Conservation (phyloP, 2,329 filamentous ascomycete genomes). For the Pseudogymnoascus sp. region DNA sequence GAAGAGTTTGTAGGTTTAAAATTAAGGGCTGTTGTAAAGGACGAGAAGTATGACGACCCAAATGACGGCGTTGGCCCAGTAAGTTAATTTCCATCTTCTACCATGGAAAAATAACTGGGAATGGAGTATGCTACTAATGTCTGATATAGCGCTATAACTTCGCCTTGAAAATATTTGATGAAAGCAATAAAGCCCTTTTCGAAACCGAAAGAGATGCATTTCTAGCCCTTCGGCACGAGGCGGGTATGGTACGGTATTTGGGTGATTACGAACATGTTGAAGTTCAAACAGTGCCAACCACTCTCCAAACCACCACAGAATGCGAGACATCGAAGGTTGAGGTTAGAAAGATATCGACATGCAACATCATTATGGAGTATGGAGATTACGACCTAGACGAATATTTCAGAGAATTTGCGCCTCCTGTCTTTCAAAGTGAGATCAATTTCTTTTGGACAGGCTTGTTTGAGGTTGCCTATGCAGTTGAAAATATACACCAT, state of each 20-base stretch:
- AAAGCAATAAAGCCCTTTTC: constrained; percentile 19
- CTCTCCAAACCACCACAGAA: not conserved
- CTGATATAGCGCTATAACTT: constrained; percentile 23
- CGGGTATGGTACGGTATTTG: constrained; percentile 27
- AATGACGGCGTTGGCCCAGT: not conserved
- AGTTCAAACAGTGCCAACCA: not conserved
- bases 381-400: constrained; percentile 29
- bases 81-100: not conserved
- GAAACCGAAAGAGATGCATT: constrained; percentile 28
- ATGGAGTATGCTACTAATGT: constrained; percentile 14
- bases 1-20: not conserved
- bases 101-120: not conserved
- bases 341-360: no score
- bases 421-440: constrained; percentile 24
- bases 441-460: constrained; percentile 28
- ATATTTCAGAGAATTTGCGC: constrained; percentile 23
- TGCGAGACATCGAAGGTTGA: no score
- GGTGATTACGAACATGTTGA: constrained; percentile 22
- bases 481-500: constrained; percentile 26
- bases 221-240: constrained; percentile 17
- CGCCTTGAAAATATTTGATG: constrained; percentile 25
- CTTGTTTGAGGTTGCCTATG: constrained; percentile 27
- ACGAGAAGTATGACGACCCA: not conserved
- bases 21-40: not conserved
- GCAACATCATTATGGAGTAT: constrained; percentile 30